These are phyloP conservation scores for Mortierella sp. DNA, from an alignment of 371 early-diverging fungal genomes.

Conservation along the genomic window DNA sequence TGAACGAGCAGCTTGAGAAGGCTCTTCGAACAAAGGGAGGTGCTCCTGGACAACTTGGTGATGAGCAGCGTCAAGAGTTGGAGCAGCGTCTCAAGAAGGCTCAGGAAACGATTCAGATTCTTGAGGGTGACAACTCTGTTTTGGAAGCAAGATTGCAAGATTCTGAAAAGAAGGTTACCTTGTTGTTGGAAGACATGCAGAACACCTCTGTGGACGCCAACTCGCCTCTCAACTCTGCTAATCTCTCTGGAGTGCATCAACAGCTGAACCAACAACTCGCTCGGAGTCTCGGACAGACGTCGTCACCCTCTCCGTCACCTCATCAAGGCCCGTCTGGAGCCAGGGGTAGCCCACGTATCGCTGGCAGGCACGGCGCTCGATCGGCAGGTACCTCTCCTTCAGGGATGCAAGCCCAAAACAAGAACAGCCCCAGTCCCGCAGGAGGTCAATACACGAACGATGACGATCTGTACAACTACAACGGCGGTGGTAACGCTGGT, in stretches of 20 bases:
- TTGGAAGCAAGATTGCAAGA: slow-evolving; percentile 30
- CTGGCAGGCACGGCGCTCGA: neutral
- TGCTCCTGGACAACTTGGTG: slow-evolving; percentile 1
- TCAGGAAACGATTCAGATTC: slow-evolving; percentile 20
- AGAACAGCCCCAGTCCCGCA: slow-evolving; percentile 9
- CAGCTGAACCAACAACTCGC: slow-evolving; percentile 5
- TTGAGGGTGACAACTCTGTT: slow-evolving; percentile 31
- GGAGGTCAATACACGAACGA: neutral
- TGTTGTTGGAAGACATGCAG: slow-evolving; percentile 39
- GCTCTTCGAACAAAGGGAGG: too few relatives aligned
- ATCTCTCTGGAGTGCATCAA: slow-evolving; percentile 20
- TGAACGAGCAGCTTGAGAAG: slow-evolving; percentile 35
- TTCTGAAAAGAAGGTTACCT: slow-evolving; percentile 37
- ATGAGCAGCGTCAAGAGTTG: slow-evolving; percentile 21
- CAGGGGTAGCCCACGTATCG: neutral
- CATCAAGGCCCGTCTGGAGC: neutral
- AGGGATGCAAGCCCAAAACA: neutral
- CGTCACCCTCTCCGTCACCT: too few relatives aligned
- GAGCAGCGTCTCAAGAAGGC: slow-evolving; percentile 23
- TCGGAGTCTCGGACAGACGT: neutral
- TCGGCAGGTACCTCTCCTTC: neutral
- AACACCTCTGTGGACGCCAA: neutral
- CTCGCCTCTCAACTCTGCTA: slow-evolving; percentile 32
- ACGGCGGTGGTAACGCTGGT: neutral
- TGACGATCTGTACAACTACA: slow-evolving; percentile 5